Conservation (phyloP, 352 stramenopile species). For the Elongisporangium anandrum region DNA sequence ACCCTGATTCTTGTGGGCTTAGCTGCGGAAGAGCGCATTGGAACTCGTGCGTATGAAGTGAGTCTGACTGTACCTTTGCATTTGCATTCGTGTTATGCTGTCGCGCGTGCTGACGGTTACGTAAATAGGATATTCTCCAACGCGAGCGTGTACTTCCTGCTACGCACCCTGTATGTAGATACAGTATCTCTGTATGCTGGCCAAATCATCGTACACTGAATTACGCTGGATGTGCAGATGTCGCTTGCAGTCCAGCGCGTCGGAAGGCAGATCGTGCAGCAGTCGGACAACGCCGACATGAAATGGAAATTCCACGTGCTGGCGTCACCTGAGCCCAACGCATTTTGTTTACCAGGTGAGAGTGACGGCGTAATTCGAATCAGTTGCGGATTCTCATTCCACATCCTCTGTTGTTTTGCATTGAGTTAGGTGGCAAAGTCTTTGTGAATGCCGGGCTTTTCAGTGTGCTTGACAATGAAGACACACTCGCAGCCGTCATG, state of each 20-base stretch:
- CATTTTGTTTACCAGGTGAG: conserved; percentile 58
- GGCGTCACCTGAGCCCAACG: conserved; percentile 59
- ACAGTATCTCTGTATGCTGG: neutral
- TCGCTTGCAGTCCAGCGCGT: conserved; percentile 51
- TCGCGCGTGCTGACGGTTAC: neutral
- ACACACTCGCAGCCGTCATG: conserved; percentile 59
- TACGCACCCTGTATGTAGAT: conserved; percentile 39
- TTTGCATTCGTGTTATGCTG: no score
- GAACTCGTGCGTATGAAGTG: neutral
- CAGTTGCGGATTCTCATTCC: neutral
- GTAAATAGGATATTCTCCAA: neutral
- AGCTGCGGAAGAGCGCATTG: neutral
- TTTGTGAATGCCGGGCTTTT: conserved; percentile 75
- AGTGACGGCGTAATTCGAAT: neutral
- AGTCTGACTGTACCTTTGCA: neutral
- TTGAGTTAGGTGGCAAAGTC: conserved; percentile 40
- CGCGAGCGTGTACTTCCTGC: conserved; percentile 29
- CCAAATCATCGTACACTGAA: neutral
- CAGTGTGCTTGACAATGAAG: conserved; percentile 55
- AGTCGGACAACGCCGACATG: conserved; percentile 41
- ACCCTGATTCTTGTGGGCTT: neutral
- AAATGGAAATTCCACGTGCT: conserved; percentile 76
- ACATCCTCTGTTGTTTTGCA: no score
- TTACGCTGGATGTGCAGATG: conserved; percentile 26
- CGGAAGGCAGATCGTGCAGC: conserved; percentile 41